phyloP scores from a whole-genome alignment of 306 rosid species.

The Begonia peltatifolia region DNA sequence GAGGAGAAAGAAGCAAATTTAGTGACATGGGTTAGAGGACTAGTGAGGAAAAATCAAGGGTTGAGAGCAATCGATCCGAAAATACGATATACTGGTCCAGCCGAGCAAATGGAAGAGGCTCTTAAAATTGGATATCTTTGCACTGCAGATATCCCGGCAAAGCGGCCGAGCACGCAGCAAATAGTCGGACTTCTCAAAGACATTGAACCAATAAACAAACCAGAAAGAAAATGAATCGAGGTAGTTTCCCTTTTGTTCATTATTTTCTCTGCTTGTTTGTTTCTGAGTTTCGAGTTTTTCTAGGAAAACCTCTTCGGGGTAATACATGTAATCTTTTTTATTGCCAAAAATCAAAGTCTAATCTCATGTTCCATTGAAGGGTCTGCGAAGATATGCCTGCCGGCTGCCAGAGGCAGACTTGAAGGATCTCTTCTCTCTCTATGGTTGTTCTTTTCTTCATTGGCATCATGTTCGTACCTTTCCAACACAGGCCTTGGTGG shows the following conservation, averaged over 20 bases:
- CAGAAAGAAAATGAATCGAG: constrained; percentile 3
- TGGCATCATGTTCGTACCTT: too few species aligned
- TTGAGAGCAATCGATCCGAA: constrained; percentile 67
- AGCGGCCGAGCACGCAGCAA: constrained; percentile 96
- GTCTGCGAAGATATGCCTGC: too few species aligned
- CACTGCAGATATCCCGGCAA: constrained; percentile 89
- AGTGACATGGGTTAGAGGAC: constrained; percentile 80
- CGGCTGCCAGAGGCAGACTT: too few species aligned
- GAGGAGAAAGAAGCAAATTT: constrained; percentile 64
- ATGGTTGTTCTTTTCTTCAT: too few species aligned
- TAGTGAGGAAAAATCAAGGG: constrained; percentile 58
- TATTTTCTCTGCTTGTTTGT: not conserved
- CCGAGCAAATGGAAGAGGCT: constrained; percentile 78
- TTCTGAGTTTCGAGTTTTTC: too few species aligned
- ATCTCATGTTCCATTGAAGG: too few species aligned
- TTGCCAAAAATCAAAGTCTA: too few species aligned
- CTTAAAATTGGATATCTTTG: constrained; percentile 88
- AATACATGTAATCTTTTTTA: too few species aligned
- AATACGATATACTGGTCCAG: constrained; percentile 43
- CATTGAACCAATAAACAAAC: constrained; percentile 40
- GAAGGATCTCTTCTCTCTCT: too few species aligned
- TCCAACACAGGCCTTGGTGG: too few species aligned
- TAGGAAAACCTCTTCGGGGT: too few species aligned
- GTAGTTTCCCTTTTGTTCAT: not conserved
- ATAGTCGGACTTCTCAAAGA: constrained; percentile 96